Percentiles rank a stretch among this genome's conserved stretches.
Conservation (phyloP, 257 asterid genomes). For the Verbascum thapsus region DNA sequence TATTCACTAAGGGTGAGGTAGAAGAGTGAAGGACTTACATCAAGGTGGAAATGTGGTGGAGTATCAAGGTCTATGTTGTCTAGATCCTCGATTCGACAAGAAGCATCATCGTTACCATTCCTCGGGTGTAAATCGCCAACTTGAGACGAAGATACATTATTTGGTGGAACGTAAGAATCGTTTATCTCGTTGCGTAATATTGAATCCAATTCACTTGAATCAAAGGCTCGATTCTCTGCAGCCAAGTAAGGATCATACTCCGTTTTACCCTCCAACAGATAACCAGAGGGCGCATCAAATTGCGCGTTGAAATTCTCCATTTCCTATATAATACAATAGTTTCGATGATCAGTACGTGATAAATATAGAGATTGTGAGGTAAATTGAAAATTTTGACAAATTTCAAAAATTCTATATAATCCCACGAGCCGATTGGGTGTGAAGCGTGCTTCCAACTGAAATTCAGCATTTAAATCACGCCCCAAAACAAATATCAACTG, state of each 20-base stretch:
- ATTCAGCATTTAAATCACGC: too few relatives aligned
- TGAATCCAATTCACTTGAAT: conserved; percentile 28
- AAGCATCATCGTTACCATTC: conserved; percentile 22
- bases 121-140: conserved; percentile 33
- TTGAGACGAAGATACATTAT: conserved; percentile 32
- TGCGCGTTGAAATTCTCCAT: conserved; percentile 36
- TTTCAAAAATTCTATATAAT: neutral
- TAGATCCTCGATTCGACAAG: conserved; percentile 53
- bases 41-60: conserved; percentile 62
- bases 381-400: too few relatives aligned
- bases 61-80: conserved; percentile 63
- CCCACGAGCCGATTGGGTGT: neutral
- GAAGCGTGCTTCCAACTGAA: too few relatives aligned
- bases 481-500: too few relatives aligned
- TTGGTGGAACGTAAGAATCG: conserved; percentile 29
- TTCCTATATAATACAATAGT: conserved; percentile 39
- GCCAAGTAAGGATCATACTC: conserved; percentile 41
- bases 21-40: conserved; percentile 37
- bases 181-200: conserved; percentile 50
- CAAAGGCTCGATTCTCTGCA: conserved; percentile 44
- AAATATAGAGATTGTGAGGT: neutral
- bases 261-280: conserved; percentile 39
- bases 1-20: too few relatives aligned
- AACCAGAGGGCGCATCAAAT: conserved; percentile 29
- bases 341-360: neutral